Conservation (phyloP, 352 stramenopile genomes). For the Pseudoperonospora humuli region DNA sequence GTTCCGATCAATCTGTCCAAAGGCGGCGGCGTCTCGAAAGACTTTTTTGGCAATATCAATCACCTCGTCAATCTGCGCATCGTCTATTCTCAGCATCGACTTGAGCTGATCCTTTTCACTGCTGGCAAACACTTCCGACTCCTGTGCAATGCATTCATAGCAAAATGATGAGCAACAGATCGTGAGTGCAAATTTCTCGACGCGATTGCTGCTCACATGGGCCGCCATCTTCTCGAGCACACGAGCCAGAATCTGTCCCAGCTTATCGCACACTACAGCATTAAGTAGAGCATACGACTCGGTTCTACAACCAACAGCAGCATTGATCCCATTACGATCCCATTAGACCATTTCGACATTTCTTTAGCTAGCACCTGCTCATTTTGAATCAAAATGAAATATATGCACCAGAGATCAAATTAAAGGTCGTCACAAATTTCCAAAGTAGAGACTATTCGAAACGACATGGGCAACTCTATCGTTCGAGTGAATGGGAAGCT, state of each 20-base stretch:
- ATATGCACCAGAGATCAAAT: background rate
- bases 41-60: constrained; percentile 23
- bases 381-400: constrained; percentile 1
- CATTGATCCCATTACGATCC: background rate
- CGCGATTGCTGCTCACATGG: constrained; percentile 20
- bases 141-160: constrained; percentile 2
- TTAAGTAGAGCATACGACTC: constrained; percentile 30
- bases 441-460: no score
- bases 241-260: constrained; percentile 42
- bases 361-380: background rate
- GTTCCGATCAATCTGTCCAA: constrained; percentile 28
- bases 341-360: background rate
- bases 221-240: constrained; percentile 46
- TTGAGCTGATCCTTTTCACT: constrained; percentile 40
- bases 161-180: background rate
- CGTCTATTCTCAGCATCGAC: constrained; percentile 35
- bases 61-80: constrained; percentile 31
- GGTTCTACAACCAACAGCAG: constrained; percentile 5
- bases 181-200: background rate
- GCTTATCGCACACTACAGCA: constrained; percentile 33
- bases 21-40: constrained; percentile 38
- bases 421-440: background rate
- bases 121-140: constrained; percentile 30
- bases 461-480: no score
- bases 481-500: no score